phyloP scores from a whole-genome alignment of 805 yeast species.

The Sporopachydermia lactativora region DNA sequence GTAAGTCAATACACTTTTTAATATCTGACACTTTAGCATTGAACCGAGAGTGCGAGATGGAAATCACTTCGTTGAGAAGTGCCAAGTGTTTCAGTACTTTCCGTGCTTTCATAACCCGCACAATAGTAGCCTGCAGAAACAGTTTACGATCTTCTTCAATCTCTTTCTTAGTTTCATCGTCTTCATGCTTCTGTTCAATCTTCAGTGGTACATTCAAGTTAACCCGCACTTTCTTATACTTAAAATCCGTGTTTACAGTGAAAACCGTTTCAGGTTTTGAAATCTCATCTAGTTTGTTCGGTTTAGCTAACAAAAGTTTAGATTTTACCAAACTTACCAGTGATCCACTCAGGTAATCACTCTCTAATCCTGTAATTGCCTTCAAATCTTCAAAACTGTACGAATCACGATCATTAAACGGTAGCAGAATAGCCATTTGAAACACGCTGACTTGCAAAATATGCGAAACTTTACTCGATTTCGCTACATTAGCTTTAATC shows the following conservation, averaged over 20 bases:
- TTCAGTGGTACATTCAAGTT: conserved; percentile 50
- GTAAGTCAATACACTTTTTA: conserved; percentile 70
- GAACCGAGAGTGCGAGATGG: conserved; percentile 73
- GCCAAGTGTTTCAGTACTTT: conserved; percentile 66
- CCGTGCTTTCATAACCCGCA: conserved; percentile 91
- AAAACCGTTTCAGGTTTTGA: conserved; percentile 41
- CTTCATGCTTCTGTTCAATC: conserved; percentile 51
- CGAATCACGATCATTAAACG: conserved; percentile 60
- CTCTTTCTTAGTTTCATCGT: conserved; percentile 63
- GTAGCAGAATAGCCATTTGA: conserved; percentile 75
- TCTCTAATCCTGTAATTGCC: conserved; percentile 54
- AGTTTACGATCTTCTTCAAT: conserved; percentile 78
- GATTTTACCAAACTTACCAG: conserved; percentile 68
- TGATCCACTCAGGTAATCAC: conserved; percentile 57
- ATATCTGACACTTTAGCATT: conserved; percentile 76
- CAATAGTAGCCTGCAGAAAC: conserved; percentile 84
- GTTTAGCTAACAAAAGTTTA: conserved; percentile 54
- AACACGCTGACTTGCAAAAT: conserved; percentile 68
- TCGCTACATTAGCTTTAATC: conserved; percentile 69
- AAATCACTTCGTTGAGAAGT: conserved; percentile 75
- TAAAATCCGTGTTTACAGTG: conserved; percentile 68
- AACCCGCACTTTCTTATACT: conserved; percentile 70
- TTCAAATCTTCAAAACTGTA: conserved; percentile 46
- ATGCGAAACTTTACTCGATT: conserved; percentile 71
- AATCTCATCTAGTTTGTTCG: conserved; percentile 43